A percentile compares a stretch with the other conserved stretches of the same genome.
These are phyloP conservation scores for Penicillium psychrosexuale DNA, from an alignment of 2,329 filamentous ascomycete species.

Conservation along the genomic window DNA sequence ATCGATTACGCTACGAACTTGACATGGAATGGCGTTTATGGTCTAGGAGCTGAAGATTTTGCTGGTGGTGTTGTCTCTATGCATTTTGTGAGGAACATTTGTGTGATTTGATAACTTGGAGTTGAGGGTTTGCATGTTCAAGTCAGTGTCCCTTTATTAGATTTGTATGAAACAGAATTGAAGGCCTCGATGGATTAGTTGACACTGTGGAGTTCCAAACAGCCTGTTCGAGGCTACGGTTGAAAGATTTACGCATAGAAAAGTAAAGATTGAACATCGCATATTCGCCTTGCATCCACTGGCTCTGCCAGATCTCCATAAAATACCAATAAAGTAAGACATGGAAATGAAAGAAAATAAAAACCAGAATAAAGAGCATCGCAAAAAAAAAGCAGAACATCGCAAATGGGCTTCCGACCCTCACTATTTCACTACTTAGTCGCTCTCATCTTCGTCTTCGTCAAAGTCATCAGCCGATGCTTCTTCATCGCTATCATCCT, in stretches of 20 bases:
- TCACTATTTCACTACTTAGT: conserved; percentile 18
- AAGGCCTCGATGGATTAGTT: neutral
- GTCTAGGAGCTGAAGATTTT: neutral
- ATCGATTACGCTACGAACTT: neutral
- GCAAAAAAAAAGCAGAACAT: neutral
- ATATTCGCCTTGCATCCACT: conserved; percentile 7
- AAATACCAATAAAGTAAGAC: conserved; percentile 9
- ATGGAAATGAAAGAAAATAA: conserved; percentile 4
- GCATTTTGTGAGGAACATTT: neutral
- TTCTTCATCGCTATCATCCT: conserved; percentile 39
- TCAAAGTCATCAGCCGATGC: conserved; percentile 41
- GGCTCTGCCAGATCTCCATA: conserved; percentile 19
- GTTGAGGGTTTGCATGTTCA: neutral
- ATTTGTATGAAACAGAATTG: neutral
- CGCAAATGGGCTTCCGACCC: neutral
- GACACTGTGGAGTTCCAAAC: neutral
- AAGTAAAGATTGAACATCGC: neutral
- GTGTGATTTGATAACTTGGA: neutral
- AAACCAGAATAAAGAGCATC: conserved; percentile 1
- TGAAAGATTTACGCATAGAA: neutral
- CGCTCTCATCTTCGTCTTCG: conserved; percentile 31
- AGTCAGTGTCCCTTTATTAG: neutral
- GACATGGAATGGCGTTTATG: conserved; percentile 1
- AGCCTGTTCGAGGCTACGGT: neutral
- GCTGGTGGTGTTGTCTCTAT: neutral